A percentile compares a stretch with the other conserved stretches of the same genome.
Evolutionary conservation across 2,329 filamentous ascomycete species (phyloP).

Genomic region (Colletotrichum sp.): DNA sequence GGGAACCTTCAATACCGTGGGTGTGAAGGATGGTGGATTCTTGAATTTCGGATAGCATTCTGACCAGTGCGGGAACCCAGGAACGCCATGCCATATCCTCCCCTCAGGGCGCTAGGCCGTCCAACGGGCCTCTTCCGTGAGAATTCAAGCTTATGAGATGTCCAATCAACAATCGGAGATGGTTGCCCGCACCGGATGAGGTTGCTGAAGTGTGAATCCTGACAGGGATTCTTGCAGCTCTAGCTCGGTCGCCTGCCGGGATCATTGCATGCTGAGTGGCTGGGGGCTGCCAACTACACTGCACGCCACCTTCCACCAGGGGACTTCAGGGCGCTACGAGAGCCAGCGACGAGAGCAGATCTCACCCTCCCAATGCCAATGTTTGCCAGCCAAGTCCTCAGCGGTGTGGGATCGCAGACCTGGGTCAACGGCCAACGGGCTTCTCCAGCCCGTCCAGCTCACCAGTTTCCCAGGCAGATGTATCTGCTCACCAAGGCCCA

Average conservation of each 20-base stretch:
- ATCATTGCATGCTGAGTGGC: slow-evolving; percentile 19
- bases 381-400: background rate
- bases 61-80: background rate
- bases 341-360: background rate
- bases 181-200: background rate
- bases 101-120: slow-evolving; percentile 13
- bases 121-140: background rate
- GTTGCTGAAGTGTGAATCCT: slow-evolving; percentile 20
- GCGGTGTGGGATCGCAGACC: background rate
- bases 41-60: background rate
- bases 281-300: background rate
- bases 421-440: background rate
- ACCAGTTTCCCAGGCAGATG: background rate
- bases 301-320: slow-evolving; percentile 9
- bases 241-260: slow-evolving; percentile 3
- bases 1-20: background rate
- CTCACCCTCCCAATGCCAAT: background rate
- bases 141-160: background rate
- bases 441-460: background rate
- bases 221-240: slow-evolving; percentile 25
- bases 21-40: background rate
- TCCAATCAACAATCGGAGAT: background rate
- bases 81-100: background rate
- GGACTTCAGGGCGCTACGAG: slow-evolving; percentile 7
- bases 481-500: background rate